Evolutionary conservation across 305 asterid genomes (phyloP), one percentile per base, ranked within the genome.

Genomic region (Fraxinus xanthoxyloides): DNA sequence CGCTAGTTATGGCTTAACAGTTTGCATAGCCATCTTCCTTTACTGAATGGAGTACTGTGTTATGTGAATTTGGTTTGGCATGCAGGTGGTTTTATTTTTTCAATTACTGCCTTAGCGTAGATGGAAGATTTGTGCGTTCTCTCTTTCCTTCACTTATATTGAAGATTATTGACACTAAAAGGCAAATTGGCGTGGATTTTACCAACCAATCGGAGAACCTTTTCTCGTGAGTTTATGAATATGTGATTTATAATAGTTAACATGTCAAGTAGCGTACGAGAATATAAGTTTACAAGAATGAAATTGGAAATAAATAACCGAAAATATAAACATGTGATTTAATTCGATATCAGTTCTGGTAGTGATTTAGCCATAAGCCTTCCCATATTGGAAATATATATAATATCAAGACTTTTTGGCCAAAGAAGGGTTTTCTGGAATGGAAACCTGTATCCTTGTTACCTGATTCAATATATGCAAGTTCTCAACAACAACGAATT

Each of bases 31-130:
- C 21, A 76, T 80, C 46, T 34, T 76, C 77, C 5, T 67, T 72
- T 32, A 77, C 70, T 48, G 75, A 67, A 28, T 83, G 78, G 81
- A 61, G 67, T 80, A 75, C 79, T 73, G 63, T 78, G 48, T 83
- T 82, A 67, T 77, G 84, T 76, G 87, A 84, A 83, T 82, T 85
- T 84, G 84, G 72, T 82, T 84, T 82, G 91, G 93, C 87, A 83
- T 72, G 80, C 88, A 84, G 94, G 93, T 90, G 92, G 94, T 87
- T 89, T 83, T 92, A 82, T 83, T 88, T 91, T 88, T 82, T 74
- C 79, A 85, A 88, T 67, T 82, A 88, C 92, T 87, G 86, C 92
- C 88, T 86, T 85, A 81, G 90, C 89, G 89, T 83, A 84, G 84
- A 77, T 79, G 84, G 75, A 83, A 82, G 67, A 56, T 35, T 35